Percentiles rank a stretch among this genome's conserved stretches.
phyloP scores from a whole-genome alignment of 495 filamentous ascomycete genomes.

The Trichoderma parareesei region DNA sequence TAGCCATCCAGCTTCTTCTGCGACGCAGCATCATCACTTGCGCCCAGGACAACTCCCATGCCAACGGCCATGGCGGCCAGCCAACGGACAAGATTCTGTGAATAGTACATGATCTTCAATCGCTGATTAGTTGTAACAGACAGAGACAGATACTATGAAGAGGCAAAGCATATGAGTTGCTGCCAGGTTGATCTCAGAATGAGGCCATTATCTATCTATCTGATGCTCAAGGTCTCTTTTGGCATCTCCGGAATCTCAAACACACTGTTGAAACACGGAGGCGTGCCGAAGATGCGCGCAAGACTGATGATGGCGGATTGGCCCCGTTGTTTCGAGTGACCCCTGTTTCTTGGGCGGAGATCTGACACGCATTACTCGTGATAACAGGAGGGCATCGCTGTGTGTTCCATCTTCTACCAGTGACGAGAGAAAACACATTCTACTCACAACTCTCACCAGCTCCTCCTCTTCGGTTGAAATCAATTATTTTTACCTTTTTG shows the following conservation, averaged over 20 bases:
- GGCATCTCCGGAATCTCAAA: background rate
- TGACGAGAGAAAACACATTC: no score
- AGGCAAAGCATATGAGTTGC: background rate
- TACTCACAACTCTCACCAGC: no score
- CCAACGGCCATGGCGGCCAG: background rate
- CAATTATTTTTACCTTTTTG: no score
- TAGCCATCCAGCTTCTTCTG: slow-evolving; percentile 23
- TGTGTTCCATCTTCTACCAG: no score
- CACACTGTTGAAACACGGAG: background rate
- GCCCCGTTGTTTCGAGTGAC: background rate
- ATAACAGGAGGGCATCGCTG: no score
- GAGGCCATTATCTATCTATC: no score
- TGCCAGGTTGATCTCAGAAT: background rate
- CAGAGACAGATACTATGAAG: background rate
- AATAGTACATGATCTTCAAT: background rate
- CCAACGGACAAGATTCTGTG: background rate
- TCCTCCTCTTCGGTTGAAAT: no score
- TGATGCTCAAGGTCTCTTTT: no score
- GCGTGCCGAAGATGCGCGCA: background rate
- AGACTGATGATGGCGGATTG: background rate
- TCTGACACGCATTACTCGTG: no score
- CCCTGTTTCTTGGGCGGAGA: background rate
- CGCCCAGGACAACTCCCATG: background rate
- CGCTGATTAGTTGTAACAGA: background rate
- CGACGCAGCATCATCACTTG: slow-evolving; percentile 8